These are phyloP conservation scores for Hericium coralloides DNA, from an alignment of 768 basidiomycete genomes.

Conservation along the genomic window DNA sequence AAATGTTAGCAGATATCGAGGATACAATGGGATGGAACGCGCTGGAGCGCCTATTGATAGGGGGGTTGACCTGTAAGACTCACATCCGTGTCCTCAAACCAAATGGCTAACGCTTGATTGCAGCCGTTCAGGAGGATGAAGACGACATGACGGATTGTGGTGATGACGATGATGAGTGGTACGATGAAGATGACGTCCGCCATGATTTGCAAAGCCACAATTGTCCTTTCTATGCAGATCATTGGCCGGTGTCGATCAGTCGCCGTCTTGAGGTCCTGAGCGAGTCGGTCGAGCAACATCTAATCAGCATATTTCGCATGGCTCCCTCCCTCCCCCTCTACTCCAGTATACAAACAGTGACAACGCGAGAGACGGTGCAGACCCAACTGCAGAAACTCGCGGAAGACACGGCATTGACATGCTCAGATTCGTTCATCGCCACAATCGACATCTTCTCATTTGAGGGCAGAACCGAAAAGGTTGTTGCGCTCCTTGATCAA, in stretches of 20 bases:
- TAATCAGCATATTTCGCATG: slow-evolving; percentile 40
- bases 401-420: slow-evolving; percentile 33
- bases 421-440: slow-evolving; percentile 43
- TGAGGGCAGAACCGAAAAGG: slow-evolving; percentile 24
- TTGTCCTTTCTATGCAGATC: slow-evolving; percentile 32
- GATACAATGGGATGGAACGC: slow-evolving; percentile 38
- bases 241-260: slow-evolving; percentile 42
- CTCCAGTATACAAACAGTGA: slow-evolving; percentile 31
- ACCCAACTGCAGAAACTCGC: slow-evolving; percentile 22
- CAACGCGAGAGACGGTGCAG: slow-evolving; percentile 13
- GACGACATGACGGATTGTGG: slow-evolving; percentile 22
- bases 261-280: slow-evolving; percentile 33
- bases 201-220: slow-evolving; percentile 19
- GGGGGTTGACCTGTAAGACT: slow-evolving; percentile 37
- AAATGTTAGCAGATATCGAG: slow-evolving; percentile 56
- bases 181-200: slow-evolving; percentile 22
- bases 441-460: slow-evolving; percentile 44
- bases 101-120: not conserved
- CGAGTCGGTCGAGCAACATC: slow-evolving; percentile 33
- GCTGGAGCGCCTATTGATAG: slow-evolving; percentile 43
- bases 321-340: slow-evolving; percentile 41
- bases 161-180: slow-evolving; percentile 18
- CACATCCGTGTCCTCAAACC: not conserved
- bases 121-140: slow-evolving; percentile 15
- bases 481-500: slow-evolving; percentile 34